phyloP scores from a whole-genome alignment of 805 yeast species.

The Torulaspora maleeae region DNA sequence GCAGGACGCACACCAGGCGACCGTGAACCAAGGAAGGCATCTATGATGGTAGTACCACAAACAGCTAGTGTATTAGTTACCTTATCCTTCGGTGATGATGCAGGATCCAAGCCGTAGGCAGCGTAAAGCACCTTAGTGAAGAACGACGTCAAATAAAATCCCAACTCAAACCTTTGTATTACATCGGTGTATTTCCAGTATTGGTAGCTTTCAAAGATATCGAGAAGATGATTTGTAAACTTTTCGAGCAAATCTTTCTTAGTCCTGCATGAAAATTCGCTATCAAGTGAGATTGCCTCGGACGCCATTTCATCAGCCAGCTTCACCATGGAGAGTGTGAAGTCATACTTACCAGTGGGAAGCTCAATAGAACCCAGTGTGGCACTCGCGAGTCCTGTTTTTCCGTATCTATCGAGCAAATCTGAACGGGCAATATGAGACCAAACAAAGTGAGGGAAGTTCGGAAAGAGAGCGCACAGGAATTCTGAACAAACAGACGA shows the following conservation, averaged over 20 bases:
- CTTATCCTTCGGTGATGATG: constrained; percentile 35
- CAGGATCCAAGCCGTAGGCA: constrained; percentile 51
- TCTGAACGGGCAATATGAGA: constrained; percentile 64
- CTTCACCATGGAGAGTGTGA: constrained; percentile 57
- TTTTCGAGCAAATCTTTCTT: constrained; percentile 54
- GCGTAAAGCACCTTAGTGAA: constrained; percentile 52
- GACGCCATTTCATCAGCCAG: constrained; percentile 50
- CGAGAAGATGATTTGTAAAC: constrained; percentile 53
- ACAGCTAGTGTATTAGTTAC: constrained; percentile 48
- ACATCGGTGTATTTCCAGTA: constrained; percentile 61
- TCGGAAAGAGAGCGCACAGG: constrained; percentile 43
- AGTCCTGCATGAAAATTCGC: constrained; percentile 37
- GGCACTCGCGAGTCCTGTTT: constrained; percentile 58
- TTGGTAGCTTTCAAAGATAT: constrained; percentile 66
- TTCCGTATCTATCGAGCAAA: constrained; percentile 55
- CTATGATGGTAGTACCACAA: constrained; percentile 48
- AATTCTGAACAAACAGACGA: constrained; percentile 47
- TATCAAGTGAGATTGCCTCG: constrained; percentile 43
- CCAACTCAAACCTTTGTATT: constrained; percentile 57
- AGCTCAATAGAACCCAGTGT: constrained; percentile 70
- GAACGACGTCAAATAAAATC: constrained; percentile 48
- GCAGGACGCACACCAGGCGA: constrained; percentile 45
- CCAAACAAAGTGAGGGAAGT: constrained; percentile 71
- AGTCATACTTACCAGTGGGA: constrained; percentile 59
- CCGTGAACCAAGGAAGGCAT: constrained; percentile 51